phyloP scores from a whole-genome alignment of 2,329 filamentous ascomycete species.

The Capronia epimyces region DNA sequence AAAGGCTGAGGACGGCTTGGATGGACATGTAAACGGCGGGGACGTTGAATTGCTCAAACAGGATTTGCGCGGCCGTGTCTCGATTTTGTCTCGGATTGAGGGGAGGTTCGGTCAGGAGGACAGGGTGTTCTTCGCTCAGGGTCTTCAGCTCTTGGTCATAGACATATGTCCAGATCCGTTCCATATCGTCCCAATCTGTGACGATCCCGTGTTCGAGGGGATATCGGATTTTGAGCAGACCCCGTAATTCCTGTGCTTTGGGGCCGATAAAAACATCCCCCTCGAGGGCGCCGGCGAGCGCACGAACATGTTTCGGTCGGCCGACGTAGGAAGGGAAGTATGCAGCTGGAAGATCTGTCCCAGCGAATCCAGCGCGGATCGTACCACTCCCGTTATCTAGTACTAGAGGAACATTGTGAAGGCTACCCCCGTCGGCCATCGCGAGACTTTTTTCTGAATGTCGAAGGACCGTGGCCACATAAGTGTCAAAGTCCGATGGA shows the following conservation, averaged over 20 bases:
- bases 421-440: conserved; percentile 38
- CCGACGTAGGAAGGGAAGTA: conserved; percentile 97
- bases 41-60: conserved; percentile 98
- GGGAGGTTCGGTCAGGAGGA: conserved; percentile 91
- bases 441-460: not conserved
- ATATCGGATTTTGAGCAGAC: conserved; percentile 90
- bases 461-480: not conserved
- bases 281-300: conserved; percentile 92
- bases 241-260: conserved; percentile 82
- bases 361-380: conserved; percentile 93
- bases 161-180: conserved; percentile 97
- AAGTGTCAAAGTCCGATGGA: not conserved
- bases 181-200: conserved; percentile 99
- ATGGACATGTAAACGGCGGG: conserved; percentile 95
- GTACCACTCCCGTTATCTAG: conserved; percentile 98
- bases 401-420: conserved; percentile 97
- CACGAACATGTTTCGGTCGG: conserved; percentile 87
- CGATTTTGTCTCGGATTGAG: conserved; percentile 93
- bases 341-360: conserved; percentile 91
- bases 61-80: conserved; percentile 91
- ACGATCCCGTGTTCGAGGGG: conserved; percentile 96
- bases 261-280: conserved; percentile 96
- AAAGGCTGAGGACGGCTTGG: conserved; percentile 91
- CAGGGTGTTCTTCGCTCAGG: conserved; percentile 96
- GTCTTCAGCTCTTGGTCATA: conserved; percentile 96